phyloP scores from a whole-genome alignment of 208 protist species.

The Wallacemonas sp. region DNA sequence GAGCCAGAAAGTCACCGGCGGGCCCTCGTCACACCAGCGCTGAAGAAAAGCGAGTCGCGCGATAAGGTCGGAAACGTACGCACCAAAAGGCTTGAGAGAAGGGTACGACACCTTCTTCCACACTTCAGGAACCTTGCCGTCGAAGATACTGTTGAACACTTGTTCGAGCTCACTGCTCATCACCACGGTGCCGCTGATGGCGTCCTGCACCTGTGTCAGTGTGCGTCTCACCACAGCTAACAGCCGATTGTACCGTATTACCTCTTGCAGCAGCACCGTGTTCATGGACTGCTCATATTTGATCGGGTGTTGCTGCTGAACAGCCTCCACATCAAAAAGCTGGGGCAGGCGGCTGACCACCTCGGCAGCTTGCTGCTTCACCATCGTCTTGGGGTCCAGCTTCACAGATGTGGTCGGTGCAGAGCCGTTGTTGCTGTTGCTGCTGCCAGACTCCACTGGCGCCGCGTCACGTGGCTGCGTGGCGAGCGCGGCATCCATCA shows the following conservation, averaged over 20 bases:
- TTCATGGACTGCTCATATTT: conserved; percentile 95
- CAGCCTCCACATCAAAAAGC: conserved; percentile 91
- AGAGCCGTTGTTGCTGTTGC: not conserved
- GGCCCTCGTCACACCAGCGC: conserved; percentile 80
- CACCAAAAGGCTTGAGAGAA: conserved; percentile 95
- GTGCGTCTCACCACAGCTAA: conserved; percentile 87
- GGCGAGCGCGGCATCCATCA: conserved; percentile 86
- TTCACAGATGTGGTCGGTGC: conserved; percentile 20
- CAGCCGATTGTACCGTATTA: conserved; percentile 93
- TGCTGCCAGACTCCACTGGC: not conserved
- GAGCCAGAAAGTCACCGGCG: conserved; percentile 93
- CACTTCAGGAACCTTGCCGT: conserved; percentile 90
- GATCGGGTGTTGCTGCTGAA: conserved; percentile 85
- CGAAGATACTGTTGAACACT: conserved; percentile 94
- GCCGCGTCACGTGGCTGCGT: conserved; percentile 84
- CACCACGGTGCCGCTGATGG: conserved; percentile 95
- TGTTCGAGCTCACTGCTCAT: conserved; percentile 97
- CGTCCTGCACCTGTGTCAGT: conserved; percentile 95
- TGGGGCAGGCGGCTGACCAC: conserved; percentile 86
- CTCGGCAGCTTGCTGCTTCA: conserved; percentile 86
- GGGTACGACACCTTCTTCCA: conserved; percentile 94
- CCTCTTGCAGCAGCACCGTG: conserved; percentile 94
- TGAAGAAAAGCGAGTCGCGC: conserved; percentile 92
- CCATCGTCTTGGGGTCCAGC: conserved; percentile 81
- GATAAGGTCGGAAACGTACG: conserved; percentile 96